Evolutionary conservation across 768 basidiomycete genomes (phyloP).

Genomic region (Mycena filopes): DNA sequence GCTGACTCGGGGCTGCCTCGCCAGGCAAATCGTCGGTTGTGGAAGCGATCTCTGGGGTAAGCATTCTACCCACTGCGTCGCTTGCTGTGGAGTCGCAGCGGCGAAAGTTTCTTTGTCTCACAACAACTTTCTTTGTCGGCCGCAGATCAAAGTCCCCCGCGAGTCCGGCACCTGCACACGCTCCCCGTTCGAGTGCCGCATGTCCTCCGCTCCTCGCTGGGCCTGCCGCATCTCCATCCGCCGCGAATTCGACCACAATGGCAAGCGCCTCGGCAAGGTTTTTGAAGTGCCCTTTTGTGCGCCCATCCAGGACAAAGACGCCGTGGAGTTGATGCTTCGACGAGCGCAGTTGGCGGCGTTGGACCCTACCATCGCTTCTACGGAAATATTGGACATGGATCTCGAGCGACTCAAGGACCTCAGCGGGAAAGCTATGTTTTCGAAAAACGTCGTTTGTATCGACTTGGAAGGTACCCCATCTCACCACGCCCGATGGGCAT

Average conservation of each 20-base stretch:
- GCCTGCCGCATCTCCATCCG: conserved; percentile 55
- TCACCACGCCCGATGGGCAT: neutral
- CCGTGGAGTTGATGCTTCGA: conserved; percentile 55
- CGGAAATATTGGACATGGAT: conserved; percentile 26
- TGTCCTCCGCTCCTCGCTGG: conserved; percentile 40
- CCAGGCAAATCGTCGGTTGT: conserved; percentile 56
- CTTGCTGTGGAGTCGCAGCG: neutral
- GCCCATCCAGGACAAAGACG: conserved; percentile 44
- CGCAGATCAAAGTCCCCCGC: conserved; percentile 57
- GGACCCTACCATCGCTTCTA: conserved; percentile 34
- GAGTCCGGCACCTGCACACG: conserved; percentile 39
- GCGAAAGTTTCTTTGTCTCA: neutral
- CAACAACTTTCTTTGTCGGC: no score
- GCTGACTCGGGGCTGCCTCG: neutral
- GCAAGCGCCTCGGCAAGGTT: neutral
- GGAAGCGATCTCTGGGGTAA: conserved; percentile 61
- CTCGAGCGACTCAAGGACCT: conserved; percentile 25
- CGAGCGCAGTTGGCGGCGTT: conserved; percentile 60
- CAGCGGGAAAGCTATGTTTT: conserved; percentile 40
- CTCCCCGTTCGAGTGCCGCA: conserved; percentile 50
- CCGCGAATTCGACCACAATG: conserved; percentile 38
- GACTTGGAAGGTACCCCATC: conserved; percentile 44
- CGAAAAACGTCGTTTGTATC: conserved; percentile 53
- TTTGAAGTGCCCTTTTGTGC: conserved; percentile 30
- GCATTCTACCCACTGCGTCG: conserved; percentile 3